phyloP scores from a whole-genome alignment of 108 stramenopile species.

The Fragilariopsis cylindrus region DNA sequence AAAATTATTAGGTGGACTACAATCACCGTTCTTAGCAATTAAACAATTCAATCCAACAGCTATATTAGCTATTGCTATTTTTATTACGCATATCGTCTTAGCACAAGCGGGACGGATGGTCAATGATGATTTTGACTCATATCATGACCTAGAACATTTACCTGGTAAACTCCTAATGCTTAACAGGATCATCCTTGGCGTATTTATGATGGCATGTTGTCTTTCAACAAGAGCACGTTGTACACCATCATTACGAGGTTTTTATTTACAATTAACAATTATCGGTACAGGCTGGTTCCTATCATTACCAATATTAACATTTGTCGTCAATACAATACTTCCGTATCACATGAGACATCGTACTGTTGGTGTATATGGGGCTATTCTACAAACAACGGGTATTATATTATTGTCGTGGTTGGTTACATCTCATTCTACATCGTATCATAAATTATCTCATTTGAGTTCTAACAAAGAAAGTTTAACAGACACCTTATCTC shows the following conservation, averaged over 20 bases:
- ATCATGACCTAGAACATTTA: constrained; percentile 80
- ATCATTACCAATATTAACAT: constrained; percentile 66
- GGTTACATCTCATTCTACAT: constrained; percentile 64
- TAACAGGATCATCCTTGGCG: constrained; percentile 61
- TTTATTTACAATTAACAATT: constrained; percentile 64
- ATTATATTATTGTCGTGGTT: constrained; percentile 70
- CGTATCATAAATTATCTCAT: constrained; percentile 70
- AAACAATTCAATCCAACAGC: constrained; percentile 40
- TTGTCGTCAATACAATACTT: constrained; percentile 53
- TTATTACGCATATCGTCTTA: constrained; percentile 54
- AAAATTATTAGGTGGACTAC: constrained; percentile 50
- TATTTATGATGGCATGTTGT: constrained; percentile 55
- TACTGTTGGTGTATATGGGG: constrained; percentile 57
- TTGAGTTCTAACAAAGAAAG: constrained; percentile 31
- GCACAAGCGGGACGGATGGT: constrained; percentile 84
- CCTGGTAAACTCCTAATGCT: constrained; percentile 79
- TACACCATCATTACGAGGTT: constrained; percentile 54
- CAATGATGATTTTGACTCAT: constrained; percentile 88
- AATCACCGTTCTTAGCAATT: constrained; percentile 64
- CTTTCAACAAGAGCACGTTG: constrained; percentile 62
- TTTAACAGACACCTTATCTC: constrained; percentile 36
- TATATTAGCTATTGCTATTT: constrained; percentile 51
- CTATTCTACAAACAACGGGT: constrained; percentile 60
- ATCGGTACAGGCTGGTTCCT: constrained; percentile 75
- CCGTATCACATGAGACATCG: constrained; percentile 74